phyloP scores from a whole-genome alignment of 2,329 filamentous ascomycete genomes.

The Byssochlamys sp. region DNA sequence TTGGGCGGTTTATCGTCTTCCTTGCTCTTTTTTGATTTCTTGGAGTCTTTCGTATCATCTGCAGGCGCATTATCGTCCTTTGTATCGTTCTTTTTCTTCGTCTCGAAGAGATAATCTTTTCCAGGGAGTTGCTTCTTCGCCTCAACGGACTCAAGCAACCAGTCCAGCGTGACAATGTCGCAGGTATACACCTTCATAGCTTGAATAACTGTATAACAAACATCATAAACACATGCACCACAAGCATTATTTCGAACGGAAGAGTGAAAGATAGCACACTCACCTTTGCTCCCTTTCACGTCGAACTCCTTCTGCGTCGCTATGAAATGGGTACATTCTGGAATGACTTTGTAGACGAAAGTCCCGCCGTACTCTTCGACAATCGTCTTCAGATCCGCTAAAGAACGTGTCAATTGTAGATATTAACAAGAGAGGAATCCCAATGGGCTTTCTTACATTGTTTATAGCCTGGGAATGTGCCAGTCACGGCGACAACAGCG shows the following conservation, averaged over 20 bases:
- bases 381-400: conserved; percentile 22
- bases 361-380: conserved; percentile 26
- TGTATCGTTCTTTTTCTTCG: conserved; percentile 3
- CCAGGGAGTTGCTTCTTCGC: conserved; percentile 33
- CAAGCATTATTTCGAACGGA: too few relatives aligned
- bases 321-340: conserved; percentile 30
- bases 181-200: conserved; percentile 38
- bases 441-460: conserved; percentile 33
- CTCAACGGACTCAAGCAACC: conserved; percentile 49
- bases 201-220: conserved; percentile 20
- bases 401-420: conserved; percentile 1
- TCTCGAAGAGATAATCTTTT: conserved; percentile 26
- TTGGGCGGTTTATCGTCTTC: conserved; percentile 14
- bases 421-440: conserved; percentile 3
- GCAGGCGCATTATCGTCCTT: conserved; percentile 2
- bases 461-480: conserved; percentile 47
- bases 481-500: conserved; percentile 47
- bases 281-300: conserved; percentile 26
- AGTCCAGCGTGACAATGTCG: conserved; percentile 47
- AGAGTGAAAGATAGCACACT: conserved; percentile 4
- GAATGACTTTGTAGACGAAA: conserved; percentile 20
- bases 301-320: conserved; percentile 28
- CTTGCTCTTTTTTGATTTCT: conserved; percentile 21
- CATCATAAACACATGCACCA: too few relatives aligned
- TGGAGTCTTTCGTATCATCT: conserved; percentile 13